A percentile compares a stretch with the other conserved stretches of the same genome.
Conservation (phyloP, 768 basidiomycete species). For the Tylopilus balloui region DNA sequence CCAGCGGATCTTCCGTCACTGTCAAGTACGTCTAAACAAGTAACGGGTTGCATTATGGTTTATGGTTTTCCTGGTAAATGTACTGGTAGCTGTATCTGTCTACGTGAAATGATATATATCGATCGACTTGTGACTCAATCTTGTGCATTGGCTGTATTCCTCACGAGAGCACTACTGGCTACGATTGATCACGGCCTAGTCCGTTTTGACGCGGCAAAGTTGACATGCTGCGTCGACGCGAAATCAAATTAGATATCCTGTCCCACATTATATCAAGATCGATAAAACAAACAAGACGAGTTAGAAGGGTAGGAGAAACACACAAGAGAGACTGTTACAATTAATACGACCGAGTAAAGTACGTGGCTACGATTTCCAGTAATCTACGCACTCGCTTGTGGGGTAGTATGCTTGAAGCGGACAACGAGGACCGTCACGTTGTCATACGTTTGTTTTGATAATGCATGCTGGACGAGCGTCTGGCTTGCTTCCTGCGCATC, state of each 20-base stretch:
- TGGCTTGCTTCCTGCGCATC: slow-evolving; percentile 84
- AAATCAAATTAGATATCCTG: not conserved
- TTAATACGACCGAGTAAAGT: slow-evolving; percentile 4
- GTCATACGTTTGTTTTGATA: slow-evolving; percentile 86
- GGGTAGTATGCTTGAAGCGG: slow-evolving; percentile 53
- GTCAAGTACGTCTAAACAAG: slow-evolving; percentile 6
- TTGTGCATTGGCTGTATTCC: not conserved
- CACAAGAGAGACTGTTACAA: slow-evolving; percentile 3
- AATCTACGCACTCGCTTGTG: slow-evolving; percentile 13
- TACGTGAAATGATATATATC: not conserved
- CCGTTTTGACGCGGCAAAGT: not conserved
- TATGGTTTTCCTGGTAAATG: not conserved
- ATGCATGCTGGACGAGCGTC: slow-evolving; percentile 77
- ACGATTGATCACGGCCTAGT: not conserved
- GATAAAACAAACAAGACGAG: slow-evolving; percentile 2
- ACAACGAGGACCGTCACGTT: slow-evolving; percentile 92
- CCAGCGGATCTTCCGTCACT: not conserved
- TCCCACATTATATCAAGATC: slow-evolving; percentile 1
- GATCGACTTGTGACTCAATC: not conserved
- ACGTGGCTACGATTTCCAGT: not conserved
- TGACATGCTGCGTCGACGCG: not conserved
- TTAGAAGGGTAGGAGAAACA: slow-evolving; percentile 3
- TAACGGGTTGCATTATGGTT: not conserved
- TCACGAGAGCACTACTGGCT: not conserved
- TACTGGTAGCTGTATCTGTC: not conserved